Base-by-base conservation (phyloP, 768 basidiomycete species). In the Collybiopsis confluens region DNA sequence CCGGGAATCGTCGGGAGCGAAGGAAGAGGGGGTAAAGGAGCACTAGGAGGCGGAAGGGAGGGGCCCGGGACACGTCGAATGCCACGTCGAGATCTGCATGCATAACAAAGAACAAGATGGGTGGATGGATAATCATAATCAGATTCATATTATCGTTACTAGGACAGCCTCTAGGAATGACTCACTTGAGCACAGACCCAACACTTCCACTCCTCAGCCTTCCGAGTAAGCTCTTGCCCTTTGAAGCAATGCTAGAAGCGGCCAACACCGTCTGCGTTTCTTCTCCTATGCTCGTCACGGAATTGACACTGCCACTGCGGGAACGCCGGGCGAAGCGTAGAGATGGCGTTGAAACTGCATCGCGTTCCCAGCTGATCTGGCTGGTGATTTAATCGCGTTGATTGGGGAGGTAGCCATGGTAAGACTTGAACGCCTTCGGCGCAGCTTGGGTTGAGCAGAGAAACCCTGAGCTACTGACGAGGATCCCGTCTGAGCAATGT, bases 361-460 rank as follows among this genome's bases (percentile, higher is more conserved):
- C 1, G 83, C 82, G 26, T 70, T 70, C 21, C 73, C 73, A 0
- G 78, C 82, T 1, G 68, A 76, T 33, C 82, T 75, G 13, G 72
- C 60, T 1, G 84, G 80, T 0, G 82, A 80, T 54, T 83, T 84
- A 59, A 87, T 82, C 33, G 72, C 63, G 38, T 73, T 72, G 67
- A 86, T 78, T 1, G 84, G 82, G 7, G 75, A 81, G 11, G 73
- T 69, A 2, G 67, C 74, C 20, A 81, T 56, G 4, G 80, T 86
- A 27, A 88, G 65, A 35, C 84, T 86, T 16, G 83, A 85, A 38
- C 83, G 80, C 38, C 86, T 79, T 48, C 75, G 78, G 44, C 86
- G 80, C 24, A 82, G 73, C 30, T 74, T 74, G 23, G 78, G 77
- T 24, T 54, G 62, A 37, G 68, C 55, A n/a, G 65, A n/a, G n/a